Evolutionary conservation across 1,139 yeast species (phyloP).

Genomic region (Suhomyces terraborum): DNA sequence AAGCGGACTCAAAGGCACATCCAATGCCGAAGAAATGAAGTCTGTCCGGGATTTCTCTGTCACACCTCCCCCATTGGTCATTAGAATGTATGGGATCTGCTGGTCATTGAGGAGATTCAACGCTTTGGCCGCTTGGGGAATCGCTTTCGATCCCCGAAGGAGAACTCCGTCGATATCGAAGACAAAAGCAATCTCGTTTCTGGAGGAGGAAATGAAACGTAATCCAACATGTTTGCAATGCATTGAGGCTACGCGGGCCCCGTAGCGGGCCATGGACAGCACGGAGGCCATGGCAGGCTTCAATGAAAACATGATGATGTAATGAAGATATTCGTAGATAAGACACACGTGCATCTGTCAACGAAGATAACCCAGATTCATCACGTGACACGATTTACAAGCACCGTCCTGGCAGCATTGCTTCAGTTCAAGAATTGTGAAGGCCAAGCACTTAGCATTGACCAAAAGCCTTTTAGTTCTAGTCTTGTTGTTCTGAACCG

Average conservation of each 20-base stretch:
- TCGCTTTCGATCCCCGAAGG: conserved; percentile 69
- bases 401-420: too few relatives aligned
- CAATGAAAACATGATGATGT: background rate
- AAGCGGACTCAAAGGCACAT: conserved; percentile 51
- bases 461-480: too few relatives aligned
- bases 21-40: conserved; percentile 54
- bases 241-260: background rate
- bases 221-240: background rate
- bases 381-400: too few relatives aligned
- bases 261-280: background rate
- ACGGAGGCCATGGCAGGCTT: background rate
- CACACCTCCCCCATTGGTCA: conserved; percentile 94
- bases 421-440: too few relatives aligned
- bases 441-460: too few relatives aligned
- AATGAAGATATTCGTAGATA: background rate
- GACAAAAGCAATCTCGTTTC: conserved; percentile 34
- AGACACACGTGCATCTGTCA: conserved; percentile 4
- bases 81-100: conserved; percentile 75
- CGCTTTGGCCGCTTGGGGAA: conserved; percentile 70
- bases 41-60: conserved; percentile 64
- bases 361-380: too few relatives aligned
- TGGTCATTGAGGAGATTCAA: conserved; percentile 54
- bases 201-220: conserved; percentile 4
- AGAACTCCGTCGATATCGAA: conserved; percentile 90
- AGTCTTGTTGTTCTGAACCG: too few relatives aligned